Base-by-base conservation (phyloP, 2,329 filamentous ascomycete species). In the Phyllosticta citribraziliensis region DNA sequence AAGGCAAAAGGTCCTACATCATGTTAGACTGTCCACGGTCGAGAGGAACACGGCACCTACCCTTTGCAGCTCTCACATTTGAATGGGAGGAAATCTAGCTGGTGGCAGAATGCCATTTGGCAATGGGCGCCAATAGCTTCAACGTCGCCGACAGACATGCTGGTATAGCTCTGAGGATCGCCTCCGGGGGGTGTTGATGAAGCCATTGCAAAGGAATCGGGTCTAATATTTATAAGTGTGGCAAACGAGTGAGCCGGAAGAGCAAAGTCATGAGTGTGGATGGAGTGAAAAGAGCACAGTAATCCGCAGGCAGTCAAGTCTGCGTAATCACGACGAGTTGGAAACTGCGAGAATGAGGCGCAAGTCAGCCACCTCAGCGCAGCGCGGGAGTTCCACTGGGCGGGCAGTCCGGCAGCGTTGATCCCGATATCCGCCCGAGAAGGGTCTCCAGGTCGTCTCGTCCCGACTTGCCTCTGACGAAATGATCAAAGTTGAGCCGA, bases 71-170 rank as follows among this genome's bases (percentile, higher is more conserved):
- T 94, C 72, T 95, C 89, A 78, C 94, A 99, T 70, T 86, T 83
- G 75, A 97, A 97, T 3, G 94, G 94, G 4, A 99, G 84, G 74
- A 99, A 97, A 76, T 97, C 94, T 63, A 97, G 88, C 72, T 94
- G 89, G 72, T 92, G 88, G 80, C 94, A 99, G 80, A 91, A 95
- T 66, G 88, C 80, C 76, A 89, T 87, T 74, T 97, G 86, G 82
- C 94, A 99, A 79, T 97, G 92, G 64, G 84, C 84, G 74, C 94
- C 94, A 67, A 97, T 88, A 24, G 92, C 83, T 68, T 89, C 87
- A 55, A 92, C 87, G 75, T 97, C 92, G 72, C 81, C 82, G 69
- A 85, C 82, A 70, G 88, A 81, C 87, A 92, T 92, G 64, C 82
- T 82, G 72, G 86, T 82, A 78, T 86, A 91, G 72, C 80, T 87